phyloP scores from a whole-genome alignment of 371 early-diverging fungal genomes.

The Rhizopus stolonifer region DNA sequence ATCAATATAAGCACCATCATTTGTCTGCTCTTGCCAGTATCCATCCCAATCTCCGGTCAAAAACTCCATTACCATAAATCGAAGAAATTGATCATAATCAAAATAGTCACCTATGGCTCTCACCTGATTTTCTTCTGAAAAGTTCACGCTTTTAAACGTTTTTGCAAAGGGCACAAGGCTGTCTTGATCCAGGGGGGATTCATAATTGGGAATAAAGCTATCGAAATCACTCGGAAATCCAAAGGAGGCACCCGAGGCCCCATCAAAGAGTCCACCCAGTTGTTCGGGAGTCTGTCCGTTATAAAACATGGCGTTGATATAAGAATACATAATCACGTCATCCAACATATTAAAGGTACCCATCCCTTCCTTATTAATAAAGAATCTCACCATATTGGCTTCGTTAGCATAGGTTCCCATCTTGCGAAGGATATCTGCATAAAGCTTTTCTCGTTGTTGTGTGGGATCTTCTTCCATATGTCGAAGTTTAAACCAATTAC shows the following conservation, averaged over 20 bases:
- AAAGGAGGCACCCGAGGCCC: constrained; percentile 54
- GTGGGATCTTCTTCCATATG: constrained; percentile 61
- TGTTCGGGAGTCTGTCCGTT: constrained; percentile 37
- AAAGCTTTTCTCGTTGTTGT: constrained; percentile 59
- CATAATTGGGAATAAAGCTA: constrained; percentile 32
- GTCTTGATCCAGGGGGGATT: constrained; percentile 32
- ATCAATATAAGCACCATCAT: constrained; percentile 58
- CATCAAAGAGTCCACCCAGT: constrained; percentile 55
- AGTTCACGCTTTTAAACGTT: constrained; percentile 32
- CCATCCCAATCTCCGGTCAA: constrained; percentile 59
- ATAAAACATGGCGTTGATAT: constrained; percentile 51
- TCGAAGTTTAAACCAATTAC: constrained; percentile 54
- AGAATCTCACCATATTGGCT: constrained; percentile 54
- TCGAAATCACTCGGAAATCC: constrained; percentile 26
- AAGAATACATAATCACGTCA: constrained; percentile 50
- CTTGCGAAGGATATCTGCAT: constrained; percentile 47
- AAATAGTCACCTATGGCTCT: constrained; percentile 34
- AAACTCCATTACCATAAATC: constrained; percentile 61
- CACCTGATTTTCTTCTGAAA: constrained; percentile 38
- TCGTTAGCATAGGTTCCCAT: constrained; percentile 52
- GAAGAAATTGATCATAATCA: constrained; percentile 50
- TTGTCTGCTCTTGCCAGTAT: constrained; percentile 58
- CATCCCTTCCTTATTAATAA: constrained; percentile 48
- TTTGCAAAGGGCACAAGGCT: constrained; percentile 41
- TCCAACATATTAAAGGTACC: constrained; percentile 60